Evolutionary conservation across 495 filamentous ascomycete species (phyloP), one percentile per base, ranked within the genome.

Genomic region (Talaromyces nanjingensis): DNA sequence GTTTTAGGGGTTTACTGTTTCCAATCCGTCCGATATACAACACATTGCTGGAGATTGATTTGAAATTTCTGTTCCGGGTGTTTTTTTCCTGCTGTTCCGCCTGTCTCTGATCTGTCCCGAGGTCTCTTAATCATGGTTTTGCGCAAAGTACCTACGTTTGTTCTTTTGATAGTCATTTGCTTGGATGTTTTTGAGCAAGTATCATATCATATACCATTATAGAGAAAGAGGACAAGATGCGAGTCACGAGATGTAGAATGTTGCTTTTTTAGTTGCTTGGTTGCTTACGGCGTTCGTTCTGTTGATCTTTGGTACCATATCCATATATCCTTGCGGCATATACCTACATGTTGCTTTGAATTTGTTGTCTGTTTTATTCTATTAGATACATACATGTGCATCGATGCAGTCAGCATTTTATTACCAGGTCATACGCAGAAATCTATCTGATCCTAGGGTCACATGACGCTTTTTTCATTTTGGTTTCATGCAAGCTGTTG

Each of bases 201-300:
- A 42, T 49, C 18, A 49, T 16, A 45, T 9, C n/a, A 49, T 49
- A 18, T 12, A 20, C 18, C 20, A 22, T 20, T 55, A 29, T 55
- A 55, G 52, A 55, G 45, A 55, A 27, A 27, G 52, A 29, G 49
- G 49, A 25, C 25, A 55, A 27, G 52, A 55, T 55, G 52, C 52
- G 14, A 55, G 29, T 55, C 52, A 29, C 52, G 52, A 55, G 2
- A 55, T 55, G 52, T 55, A 29, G 52, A 55, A 18, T 49, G 45
- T 49, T 20, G 45, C 6, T 49, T 49, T 47, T 49, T 49, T 20
- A 49, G n/a, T 49, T 49, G 45, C n/a, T 49, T 49, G 18, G n/a
- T 49, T 45, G 39, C 5, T 45, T 45, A n/a, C 14, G 14, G 16
- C 18, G 49, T 27, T 55, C 25, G 4, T 55, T 14, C 4, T 27